phyloP scores from a whole-genome alignment of 202 grass and related monocot species.

The Setaria viridis region DNA sequence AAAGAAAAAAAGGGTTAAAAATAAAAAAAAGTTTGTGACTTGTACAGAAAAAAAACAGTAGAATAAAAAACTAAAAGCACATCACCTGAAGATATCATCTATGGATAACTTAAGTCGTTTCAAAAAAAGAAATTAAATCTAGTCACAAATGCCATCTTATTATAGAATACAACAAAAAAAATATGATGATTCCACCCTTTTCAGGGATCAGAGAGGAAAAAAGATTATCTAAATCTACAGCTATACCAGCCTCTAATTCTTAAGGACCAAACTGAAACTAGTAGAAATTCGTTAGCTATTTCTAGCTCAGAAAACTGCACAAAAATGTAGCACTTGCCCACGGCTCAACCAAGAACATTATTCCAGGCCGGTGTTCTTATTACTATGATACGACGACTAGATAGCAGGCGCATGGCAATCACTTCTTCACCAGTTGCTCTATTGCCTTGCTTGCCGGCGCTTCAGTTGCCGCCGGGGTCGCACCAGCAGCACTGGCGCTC shows the following conservation, averaged over 20 bases:
- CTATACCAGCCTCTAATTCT: background rate
- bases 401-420: background rate
- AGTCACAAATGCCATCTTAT: background rate
- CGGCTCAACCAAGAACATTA: constrained; percentile 2
- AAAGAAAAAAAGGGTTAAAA: too few relatives aligned
- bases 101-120: background rate
- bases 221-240: background rate
- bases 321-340: background rate
- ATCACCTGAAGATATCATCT: background rate
- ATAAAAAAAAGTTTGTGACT: too few relatives aligned
- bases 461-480: background rate
- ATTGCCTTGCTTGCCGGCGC: background rate
- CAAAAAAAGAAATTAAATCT: background rate
- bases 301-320: background rate
- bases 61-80: background rate
- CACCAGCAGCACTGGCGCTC: background rate
- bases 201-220: background rate
- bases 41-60: too few relatives aligned
- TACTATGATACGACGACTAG: background rate
- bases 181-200: background rate
- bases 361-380: background rate
- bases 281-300: background rate
- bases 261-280: background rate
- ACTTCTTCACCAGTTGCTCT: constrained; percentile 33
- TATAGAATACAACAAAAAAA: background rate